These are phyloP conservation scores for Kwoniella sp. DNA, from an alignment of 768 basidiomycete species.

Conservation along the genomic window DNA sequence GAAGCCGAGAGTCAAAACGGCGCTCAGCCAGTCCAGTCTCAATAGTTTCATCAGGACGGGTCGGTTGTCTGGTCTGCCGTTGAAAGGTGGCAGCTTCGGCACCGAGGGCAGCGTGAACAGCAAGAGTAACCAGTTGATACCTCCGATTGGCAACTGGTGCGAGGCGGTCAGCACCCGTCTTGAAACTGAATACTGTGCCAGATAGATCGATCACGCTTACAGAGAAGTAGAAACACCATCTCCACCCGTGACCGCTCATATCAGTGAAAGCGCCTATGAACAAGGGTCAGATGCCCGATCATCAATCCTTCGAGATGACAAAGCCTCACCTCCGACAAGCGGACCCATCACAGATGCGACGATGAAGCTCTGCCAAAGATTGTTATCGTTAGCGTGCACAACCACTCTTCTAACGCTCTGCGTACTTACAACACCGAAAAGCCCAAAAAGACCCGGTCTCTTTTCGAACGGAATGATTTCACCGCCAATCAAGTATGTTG, in stretches of 20 bases:
- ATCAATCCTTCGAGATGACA: too few relatives aligned
- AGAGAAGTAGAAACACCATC: conserved; percentile 40
- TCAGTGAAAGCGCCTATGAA: conserved; percentile 26
- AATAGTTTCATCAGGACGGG: conserved; percentile 12
- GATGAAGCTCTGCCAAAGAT: conserved; percentile 27
- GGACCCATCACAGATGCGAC: conserved; percentile 37
- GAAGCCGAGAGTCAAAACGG: conserved; percentile 29
- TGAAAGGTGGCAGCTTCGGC: conserved; percentile 26
- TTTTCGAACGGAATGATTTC: conserved; percentile 37
- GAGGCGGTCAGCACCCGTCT: background rate
- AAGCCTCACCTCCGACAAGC: conserved; percentile 27
- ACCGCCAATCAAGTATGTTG: conserved; percentile 32
- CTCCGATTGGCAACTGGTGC: conserved; percentile 29
- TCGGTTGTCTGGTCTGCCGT: conserved; percentile 26
- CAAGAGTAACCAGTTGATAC: conserved; percentile 19
- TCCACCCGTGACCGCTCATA: conserved; percentile 24
- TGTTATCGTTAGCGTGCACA: too few relatives aligned
- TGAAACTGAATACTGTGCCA: too few relatives aligned
- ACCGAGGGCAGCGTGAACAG: conserved; percentile 26
- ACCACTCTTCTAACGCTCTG: too few relatives aligned
- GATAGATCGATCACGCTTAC: too few relatives aligned
- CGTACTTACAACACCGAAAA: conserved; percentile 27
- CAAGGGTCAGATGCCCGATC: too few relatives aligned
- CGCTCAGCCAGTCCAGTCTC: conserved; percentile 32
- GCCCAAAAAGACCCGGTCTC: conserved; percentile 31